These are phyloP conservation scores for Podila epicladia DNA, from an alignment of 192 early-diverging fungal species.

Conservation along the genomic window DNA sequence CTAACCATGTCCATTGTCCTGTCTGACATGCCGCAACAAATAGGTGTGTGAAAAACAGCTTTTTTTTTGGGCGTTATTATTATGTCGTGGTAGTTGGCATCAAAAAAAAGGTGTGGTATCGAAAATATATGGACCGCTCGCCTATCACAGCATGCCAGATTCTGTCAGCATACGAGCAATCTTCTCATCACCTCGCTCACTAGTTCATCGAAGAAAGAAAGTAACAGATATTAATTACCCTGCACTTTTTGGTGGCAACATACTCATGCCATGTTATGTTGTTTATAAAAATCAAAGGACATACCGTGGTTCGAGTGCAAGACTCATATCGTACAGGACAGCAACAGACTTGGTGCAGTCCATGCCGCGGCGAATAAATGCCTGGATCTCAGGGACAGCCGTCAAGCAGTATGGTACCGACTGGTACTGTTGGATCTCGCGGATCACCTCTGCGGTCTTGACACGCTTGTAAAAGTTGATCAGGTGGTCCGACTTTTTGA, in stretches of 20 bases:
- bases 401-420: constrained; percentile 81
- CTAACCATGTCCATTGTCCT: too few species aligned
- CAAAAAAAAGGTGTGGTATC: neutral
- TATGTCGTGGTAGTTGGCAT: too few species aligned
- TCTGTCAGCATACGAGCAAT: constrained; percentile 76
- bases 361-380: constrained; percentile 76
- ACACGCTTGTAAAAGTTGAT: constrained; percentile 93
- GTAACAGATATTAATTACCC: neutral
- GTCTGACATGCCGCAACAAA: too few species aligned
- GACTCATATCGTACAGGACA: constrained; percentile 81
- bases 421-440: constrained; percentile 91
- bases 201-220: constrained; percentile 10
- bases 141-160: constrained; percentile 63
- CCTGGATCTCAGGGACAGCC: constrained; percentile 83
- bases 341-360: constrained; percentile 73
- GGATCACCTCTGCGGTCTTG: constrained; percentile 89
- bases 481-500: constrained; percentile 70
- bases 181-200: constrained; percentile 79
- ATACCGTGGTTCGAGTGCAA: constrained; percentile 82
- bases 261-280: neutral
- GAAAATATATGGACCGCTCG: neutral
- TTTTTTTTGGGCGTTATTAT: too few species aligned
- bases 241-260: neutral
- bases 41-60: too few species aligned
- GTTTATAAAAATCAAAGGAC: neutral